Evolutionary conservation across 805 yeast genomes (phyloP).

Genomic region (Starmerella etchellsii): DNA sequence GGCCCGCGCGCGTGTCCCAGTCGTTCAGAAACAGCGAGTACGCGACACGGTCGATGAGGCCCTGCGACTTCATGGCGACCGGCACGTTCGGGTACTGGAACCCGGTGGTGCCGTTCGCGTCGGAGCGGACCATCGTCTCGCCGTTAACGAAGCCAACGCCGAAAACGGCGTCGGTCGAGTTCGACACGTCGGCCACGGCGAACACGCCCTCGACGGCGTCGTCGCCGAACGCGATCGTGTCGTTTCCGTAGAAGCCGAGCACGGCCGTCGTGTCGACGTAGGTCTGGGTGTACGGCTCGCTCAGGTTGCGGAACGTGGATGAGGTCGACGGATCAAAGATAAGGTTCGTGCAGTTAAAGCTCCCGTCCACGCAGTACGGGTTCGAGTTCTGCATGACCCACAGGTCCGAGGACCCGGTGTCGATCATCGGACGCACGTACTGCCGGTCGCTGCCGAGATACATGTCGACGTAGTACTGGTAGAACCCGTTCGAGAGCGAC

Average conservation of each 20-base stretch:
- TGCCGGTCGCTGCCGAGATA: slow-evolving; percentile 46
- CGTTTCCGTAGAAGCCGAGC: slow-evolving; percentile 43
- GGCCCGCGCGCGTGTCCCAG: slow-evolving; percentile 26
- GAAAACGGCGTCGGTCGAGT: slow-evolving; percentile 53
- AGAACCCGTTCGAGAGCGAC: slow-evolving; percentile 21
- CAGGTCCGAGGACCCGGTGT: slow-evolving; percentile 60
- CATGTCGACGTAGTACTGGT: slow-evolving; percentile 24
- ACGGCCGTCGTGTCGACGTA: slow-evolving; percentile 38
- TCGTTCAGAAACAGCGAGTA: slow-evolving; percentile 37
- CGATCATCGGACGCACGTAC: slow-evolving; percentile 40
- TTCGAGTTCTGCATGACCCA: slow-evolving; percentile 34
- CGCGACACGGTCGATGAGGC: slow-evolving; percentile 31
- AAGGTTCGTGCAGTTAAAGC: slow-evolving; percentile 19
- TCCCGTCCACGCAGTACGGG: slow-evolving; percentile 9
- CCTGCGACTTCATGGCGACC: slow-evolving; percentile 27
- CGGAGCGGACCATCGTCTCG: slow-evolving; percentile 21
- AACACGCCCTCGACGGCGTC: slow-evolving; percentile 40
- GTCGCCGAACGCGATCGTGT: slow-evolving; percentile 38
- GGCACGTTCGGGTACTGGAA: slow-evolving; percentile 26
- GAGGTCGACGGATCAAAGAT: slow-evolving; percentile 21
- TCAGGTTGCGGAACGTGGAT: slow-evolving; percentile 17
- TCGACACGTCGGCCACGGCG: slow-evolving; percentile 57
- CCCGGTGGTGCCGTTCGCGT: slow-evolving; percentile 8
- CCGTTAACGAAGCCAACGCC: slow-evolving; percentile 28
- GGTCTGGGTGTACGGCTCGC: slow-evolving; percentile 26